Conservation (phyloP, 1,139 yeast species). For the Geotrichum siamense region DNA sequence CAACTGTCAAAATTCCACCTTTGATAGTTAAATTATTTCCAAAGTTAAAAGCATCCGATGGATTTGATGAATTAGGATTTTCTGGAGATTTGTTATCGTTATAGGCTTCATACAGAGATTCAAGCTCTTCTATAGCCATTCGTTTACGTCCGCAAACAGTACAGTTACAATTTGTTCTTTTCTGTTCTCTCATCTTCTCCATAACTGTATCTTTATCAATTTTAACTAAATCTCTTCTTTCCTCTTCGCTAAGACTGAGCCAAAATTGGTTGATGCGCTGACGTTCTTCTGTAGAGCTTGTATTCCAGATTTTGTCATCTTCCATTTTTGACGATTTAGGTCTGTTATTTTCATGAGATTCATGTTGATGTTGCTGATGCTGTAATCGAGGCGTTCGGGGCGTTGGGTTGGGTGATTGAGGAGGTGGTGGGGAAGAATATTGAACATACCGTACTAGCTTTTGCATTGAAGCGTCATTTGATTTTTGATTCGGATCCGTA, state of each 20-base stretch:
- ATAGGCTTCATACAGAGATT: constrained; percentile 57
- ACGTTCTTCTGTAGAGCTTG: constrained; percentile 51
- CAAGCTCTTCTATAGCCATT: constrained; percentile 66
- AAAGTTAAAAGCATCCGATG: constrained; percentile 31
- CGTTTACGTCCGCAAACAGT: constrained; percentile 73
- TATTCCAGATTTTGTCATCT: constrained; percentile 51
- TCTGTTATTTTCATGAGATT: constrained; percentile 11
- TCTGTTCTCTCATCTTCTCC: constrained; percentile 55
- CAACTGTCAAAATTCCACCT: constrained; percentile 51
- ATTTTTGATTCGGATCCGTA: not conserved
- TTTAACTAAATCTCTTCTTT: constrained; percentile 55
- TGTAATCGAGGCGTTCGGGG: constrained; percentile 3
- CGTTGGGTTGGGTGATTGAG: constrained; percentile 7
- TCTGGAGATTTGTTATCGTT: constrained; percentile 27
- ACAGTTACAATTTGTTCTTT: constrained; percentile 57
- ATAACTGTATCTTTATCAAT: constrained; percentile 67
- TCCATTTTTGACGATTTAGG: constrained; percentile 16
- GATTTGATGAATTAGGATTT: constrained; percentile 7
- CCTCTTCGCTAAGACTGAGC: constrained; percentile 55
- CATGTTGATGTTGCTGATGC: constrained; percentile 11
- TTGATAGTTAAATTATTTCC: constrained; percentile 35
- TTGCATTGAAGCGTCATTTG: constrained; percentile 8
- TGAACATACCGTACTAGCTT: constrained; percentile 13
- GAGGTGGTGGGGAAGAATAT: constrained; percentile 11
- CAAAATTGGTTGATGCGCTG: constrained; percentile 58